A percentile compares a stretch with the other conserved stretches of the same genome.
Conservation (phyloP, 2,329 filamentous ascomycete species). For the Fusarium euwallaceae region DNA sequence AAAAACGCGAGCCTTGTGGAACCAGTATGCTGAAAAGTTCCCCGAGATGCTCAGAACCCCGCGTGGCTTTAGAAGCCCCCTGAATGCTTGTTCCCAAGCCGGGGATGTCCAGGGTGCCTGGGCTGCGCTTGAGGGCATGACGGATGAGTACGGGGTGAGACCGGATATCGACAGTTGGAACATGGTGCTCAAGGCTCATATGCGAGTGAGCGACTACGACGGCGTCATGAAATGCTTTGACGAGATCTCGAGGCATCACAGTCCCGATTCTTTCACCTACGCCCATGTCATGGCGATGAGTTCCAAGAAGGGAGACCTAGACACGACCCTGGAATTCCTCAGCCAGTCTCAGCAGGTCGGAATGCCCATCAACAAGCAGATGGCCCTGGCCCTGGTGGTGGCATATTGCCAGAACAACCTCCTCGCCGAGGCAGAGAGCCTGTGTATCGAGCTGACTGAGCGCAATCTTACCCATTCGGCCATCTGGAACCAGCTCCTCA, state of each 20-base stretch:
- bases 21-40: constrained; percentile 56
- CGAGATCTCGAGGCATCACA: constrained; percentile 62
- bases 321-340: constrained; percentile 75
- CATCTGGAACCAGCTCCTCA: constrained; percentile 85
- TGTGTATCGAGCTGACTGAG: constrained; percentile 64
- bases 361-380: constrained; percentile 65
- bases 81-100: constrained; percentile 78
- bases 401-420: constrained; percentile 68
- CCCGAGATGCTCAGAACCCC: constrained; percentile 51
- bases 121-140: constrained; percentile 73
- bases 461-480: constrained; percentile 66
- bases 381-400: constrained; percentile 75
- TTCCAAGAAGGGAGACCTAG: constrained; percentile 78
- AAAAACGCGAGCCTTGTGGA: constrained; percentile 60
- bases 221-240: constrained; percentile 75
- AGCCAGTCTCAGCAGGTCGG: constrained; percentile 68
- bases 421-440: constrained; percentile 53
- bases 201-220: constrained; percentile 74
- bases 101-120: constrained; percentile 73
- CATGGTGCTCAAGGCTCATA: constrained; percentile 78
- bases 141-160: constrained; percentile 64
- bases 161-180: constrained; percentile 79
- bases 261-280: constrained; percentile 75
- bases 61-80: constrained; percentile 66
- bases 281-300: constrained; percentile 80